phyloP scores from a whole-genome alignment of 768 basidiomycete genomes.

The Suillus variegatus region DNA sequence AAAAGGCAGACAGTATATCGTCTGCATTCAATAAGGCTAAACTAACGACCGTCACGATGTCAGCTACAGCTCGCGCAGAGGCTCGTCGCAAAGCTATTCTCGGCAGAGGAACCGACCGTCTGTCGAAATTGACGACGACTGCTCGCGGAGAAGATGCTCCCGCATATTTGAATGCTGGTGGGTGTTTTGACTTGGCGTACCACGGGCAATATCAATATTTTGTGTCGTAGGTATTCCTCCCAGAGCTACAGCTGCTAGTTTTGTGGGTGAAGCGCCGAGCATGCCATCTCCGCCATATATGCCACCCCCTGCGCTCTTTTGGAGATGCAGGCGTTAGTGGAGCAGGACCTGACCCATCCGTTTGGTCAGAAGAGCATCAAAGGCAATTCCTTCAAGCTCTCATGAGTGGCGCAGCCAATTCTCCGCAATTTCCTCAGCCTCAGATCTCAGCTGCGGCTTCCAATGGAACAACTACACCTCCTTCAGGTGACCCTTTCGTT shows the following conservation, averaged over 20 bases:
- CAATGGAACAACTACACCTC: conserved; percentile 21
- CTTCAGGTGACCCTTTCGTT: conserved; percentile 47
- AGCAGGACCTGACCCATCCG: conserved; percentile 50
- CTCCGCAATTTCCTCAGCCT: conserved; percentile 23
- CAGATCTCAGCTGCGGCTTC: conserved; percentile 1
- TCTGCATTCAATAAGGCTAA: background rate
- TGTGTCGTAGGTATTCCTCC: conserved; percentile 14
- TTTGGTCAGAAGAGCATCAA: conserved; percentile 72
- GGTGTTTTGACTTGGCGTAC: background rate
- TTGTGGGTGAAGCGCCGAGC: conserved; percentile 38
- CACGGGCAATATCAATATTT: background rate
- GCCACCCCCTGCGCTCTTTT: conserved; percentile 26
- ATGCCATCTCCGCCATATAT: conserved; percentile 31
- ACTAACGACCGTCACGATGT: conserved; percentile 29
- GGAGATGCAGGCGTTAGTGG: conserved; percentile 18
- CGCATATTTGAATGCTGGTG: conserved; percentile 52
- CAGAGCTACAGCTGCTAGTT: conserved; percentile 23
- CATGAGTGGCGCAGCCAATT: conserved; percentile 40
- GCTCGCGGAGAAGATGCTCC: conserved; percentile 70
- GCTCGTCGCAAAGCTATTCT: conserved; percentile 79
- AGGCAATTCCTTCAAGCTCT: conserved; percentile 68
- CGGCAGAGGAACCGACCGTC: conserved; percentile 66
- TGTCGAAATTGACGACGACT: conserved; percentile 77
- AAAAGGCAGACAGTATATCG: background rate
- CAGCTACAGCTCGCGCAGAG: conserved; percentile 71